Conservation (phyloP, 768 basidiomycete species). For the Leccinellum rugosiceps region DNA sequence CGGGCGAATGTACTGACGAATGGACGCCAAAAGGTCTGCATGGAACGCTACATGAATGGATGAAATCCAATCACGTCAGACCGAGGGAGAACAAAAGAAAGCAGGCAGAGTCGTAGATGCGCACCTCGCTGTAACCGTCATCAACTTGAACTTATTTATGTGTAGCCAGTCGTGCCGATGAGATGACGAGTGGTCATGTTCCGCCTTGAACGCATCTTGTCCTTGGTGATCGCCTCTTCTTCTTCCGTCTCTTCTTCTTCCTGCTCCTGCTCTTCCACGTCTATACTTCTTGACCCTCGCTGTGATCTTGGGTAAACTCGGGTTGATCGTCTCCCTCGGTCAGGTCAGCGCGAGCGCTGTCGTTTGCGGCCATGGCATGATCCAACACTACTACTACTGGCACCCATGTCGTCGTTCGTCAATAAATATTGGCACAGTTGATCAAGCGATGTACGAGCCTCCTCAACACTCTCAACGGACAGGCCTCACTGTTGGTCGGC, state of each 20-base stretch:
- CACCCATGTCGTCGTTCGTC: too few relatives aligned
- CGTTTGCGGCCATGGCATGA: slow-evolving; percentile 39
- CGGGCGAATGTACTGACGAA: slow-evolving; percentile 31
- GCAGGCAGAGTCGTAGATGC: background rate
- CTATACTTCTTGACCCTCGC: background rate
- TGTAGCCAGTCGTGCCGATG: too few relatives aligned
- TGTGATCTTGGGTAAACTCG: slow-evolving; percentile 7
- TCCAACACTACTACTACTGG: background rate
- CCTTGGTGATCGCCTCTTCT: too few relatives aligned
- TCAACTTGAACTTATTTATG: too few relatives aligned
- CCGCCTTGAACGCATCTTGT: too few relatives aligned
- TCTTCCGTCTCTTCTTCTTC: slow-evolving; percentile 6
- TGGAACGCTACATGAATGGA: too few relatives aligned
- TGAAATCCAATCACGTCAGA: slow-evolving; percentile 10
- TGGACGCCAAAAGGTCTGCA: slow-evolving; percentile 38
- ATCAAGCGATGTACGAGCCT: too few relatives aligned
- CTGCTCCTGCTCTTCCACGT: slow-evolving; percentile 1
- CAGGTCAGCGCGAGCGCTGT: slow-evolving; percentile 45
- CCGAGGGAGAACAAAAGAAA: background rate
- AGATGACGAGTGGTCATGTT: too few relatives aligned
- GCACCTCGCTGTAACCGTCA: too few relatives aligned
- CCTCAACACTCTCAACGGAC: too few relatives aligned
- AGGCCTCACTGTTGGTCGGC: too few relatives aligned
- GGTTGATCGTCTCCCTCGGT: slow-evolving; percentile 31
- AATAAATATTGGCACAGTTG: too few relatives aligned